Percentiles rank a stretch among this genome's conserved stretches.
Evolutionary conservation across 2,329 filamentous ascomycete genomes (phyloP).

Genomic region (Arthrobotrys megalospora): DNA sequence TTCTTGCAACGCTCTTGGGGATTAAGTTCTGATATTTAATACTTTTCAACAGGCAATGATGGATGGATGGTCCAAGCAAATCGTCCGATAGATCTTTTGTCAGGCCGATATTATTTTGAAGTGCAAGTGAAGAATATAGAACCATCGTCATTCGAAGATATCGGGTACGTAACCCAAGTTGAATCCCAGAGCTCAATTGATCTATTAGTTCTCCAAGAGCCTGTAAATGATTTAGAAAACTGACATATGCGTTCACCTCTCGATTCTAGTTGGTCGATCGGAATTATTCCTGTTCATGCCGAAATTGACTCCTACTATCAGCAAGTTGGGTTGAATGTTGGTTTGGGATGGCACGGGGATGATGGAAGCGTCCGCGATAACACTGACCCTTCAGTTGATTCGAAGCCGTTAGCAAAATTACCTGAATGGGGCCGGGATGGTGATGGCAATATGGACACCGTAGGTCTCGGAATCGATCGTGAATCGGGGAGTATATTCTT

Average conservation of each 20-base stretch:
- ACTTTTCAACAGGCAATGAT: no score
- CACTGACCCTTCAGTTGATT: not conserved
- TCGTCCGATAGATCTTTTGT: not conserved
- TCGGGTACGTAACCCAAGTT: no score
- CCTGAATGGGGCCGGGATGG: not conserved
- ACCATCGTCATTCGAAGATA: no score
- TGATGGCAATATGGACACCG: not conserved
- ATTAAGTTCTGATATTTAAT: no score
- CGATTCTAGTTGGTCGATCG: no score
- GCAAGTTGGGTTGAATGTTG: not conserved
- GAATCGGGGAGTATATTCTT: not conserved
- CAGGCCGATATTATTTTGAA: constrained; percentile 18
- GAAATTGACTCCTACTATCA: no score
- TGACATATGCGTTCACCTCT: no score
- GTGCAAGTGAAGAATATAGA: not conserved
- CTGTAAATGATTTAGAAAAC: no score
- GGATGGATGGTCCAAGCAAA: not conserved
- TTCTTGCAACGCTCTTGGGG: no score
- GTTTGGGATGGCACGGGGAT: not conserved
- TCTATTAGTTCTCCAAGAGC: no score
- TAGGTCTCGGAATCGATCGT: not conserved
- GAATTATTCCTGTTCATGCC: no score
- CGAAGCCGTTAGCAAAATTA: not conserved
- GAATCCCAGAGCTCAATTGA: no score
- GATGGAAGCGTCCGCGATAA: not conserved